A percentile compares a stretch with the other conserved stretches of the same genome.
These are phyloP conservation scores for Cladorrhinum sp. DNA, from an alignment of 2,329 filamentous ascomycete genomes.

Conservation along the genomic window DNA sequence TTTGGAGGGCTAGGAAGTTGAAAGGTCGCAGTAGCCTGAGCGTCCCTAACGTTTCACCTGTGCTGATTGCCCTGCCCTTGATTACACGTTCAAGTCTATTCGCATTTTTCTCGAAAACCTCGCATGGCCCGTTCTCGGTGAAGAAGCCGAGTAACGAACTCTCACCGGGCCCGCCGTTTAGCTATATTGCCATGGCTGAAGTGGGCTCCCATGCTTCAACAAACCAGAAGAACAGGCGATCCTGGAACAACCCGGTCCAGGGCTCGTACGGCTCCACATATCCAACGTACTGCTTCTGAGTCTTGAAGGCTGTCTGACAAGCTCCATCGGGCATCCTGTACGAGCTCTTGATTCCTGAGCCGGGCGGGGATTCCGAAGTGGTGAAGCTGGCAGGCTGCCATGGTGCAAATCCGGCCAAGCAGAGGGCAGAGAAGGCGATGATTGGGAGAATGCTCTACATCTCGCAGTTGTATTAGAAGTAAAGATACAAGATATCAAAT, in stretches of 20 bases:
- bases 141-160: constrained; percentile 66
- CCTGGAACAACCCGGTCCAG: constrained; percentile 38
- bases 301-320: constrained; percentile 62
- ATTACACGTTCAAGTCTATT: too few species aligned
- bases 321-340: constrained; percentile 62
- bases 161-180: constrained; percentile 65
- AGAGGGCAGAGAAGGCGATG: too few species aligned
- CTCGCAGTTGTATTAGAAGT: too few species aligned
- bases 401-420: too few species aligned
- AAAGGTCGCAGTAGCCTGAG: too few species aligned
- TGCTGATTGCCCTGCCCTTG: too few species aligned
- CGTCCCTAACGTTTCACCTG: too few species aligned
- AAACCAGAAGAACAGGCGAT: constrained; percentile 52
- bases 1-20: too few species aligned
- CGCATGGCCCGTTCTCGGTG: constrained; percentile 54
- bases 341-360: constrained; percentile 31
- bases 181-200: constrained; percentile 54
- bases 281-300: constrained; percentile 67
- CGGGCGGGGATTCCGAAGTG: too few species aligned
- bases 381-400: too few species aligned
- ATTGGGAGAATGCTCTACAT: too few species aligned
- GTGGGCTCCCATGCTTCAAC: constrained; percentile 44
- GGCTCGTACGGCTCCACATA: constrained; percentile 56
- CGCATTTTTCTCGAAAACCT: constrained; percentile 47
- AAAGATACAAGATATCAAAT: too few species aligned